Base-by-base conservation (phyloP, 2,329 filamentous ascomycete genomes). In the Endoconidiophora polonica region DNA sequence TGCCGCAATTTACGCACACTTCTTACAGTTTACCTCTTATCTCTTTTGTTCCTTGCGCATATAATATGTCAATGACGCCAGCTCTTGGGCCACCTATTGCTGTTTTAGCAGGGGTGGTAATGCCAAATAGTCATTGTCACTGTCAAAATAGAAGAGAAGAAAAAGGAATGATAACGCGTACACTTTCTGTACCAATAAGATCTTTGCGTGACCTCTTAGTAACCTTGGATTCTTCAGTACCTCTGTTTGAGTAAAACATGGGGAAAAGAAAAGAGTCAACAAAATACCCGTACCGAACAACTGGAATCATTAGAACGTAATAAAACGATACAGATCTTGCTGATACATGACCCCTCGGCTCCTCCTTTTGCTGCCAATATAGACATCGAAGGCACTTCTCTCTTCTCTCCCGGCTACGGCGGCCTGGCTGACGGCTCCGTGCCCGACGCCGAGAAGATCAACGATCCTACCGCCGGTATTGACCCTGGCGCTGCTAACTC, bases 351-450 rank as follows among this genome's bases (percentile, higher is more conserved):
- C 18, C 7, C 20, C 10, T 44, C 23, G 36, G 24, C 24, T 23
- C 26, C 36, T n/a, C 22, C 23, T 42, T 24, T 50, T 40, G 26
- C 26, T 23, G 9, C 40, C n/a, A n/a, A 43, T 44, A 14, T 42
- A 53, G 52, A 44, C 20, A 37, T 50, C 26, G 52, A 53, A 53
- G 52, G 52, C 43, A 42, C 39, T 39, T 39, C 48, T 33, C 29
- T 50, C 43, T 53, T 53, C 44, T 47, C 47, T n/a, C 36, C 44
- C 12, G 48, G 47, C 39, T 53, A 47, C 40, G 52, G 52, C 9
- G 29, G 44, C 29, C 23, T 50, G 16, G 48, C 44, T 33, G 52
- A 53, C 40, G 52, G 52, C 41, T 48, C 52, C 44, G 48, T 53
- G 18, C 16, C 52, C 47, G 52, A 53, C 22, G 36, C 44, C 29